Percentiles rank a stretch among this genome's conserved stretches.
These are phyloP conservation scores for Nitzschia palea DNA, from an alignment of 108 stramenopile genomes.

Conservation along the genomic window DNA sequence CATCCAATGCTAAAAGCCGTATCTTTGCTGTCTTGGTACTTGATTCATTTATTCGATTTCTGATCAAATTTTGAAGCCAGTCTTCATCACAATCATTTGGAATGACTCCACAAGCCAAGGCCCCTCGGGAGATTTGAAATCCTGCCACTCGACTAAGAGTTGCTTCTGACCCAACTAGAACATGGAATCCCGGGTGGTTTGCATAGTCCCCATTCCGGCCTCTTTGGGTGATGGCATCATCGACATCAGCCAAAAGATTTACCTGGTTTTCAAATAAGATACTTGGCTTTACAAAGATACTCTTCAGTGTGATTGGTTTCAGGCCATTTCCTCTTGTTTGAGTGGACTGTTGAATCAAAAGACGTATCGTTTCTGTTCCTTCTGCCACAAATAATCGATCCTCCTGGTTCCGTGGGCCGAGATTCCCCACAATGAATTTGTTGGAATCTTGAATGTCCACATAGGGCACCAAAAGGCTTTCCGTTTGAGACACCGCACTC, in stretches of 20 bases:
- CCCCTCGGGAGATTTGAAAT: conserved; percentile 64
- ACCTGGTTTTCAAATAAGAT: conserved; percentile 50
- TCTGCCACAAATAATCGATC: conserved; percentile 65
- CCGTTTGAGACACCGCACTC: no score
- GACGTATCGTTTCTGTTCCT: conserved; percentile 70
- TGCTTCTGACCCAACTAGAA: conserved; percentile 55
- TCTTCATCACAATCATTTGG: conserved; percentile 40
- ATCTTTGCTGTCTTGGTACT: conserved; percentile 2
- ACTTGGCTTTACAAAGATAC: conserved; percentile 64
- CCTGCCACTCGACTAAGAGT: conserved; percentile 60
- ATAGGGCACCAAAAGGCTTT: conserved; percentile 19
- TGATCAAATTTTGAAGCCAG: conserved; percentile 53
- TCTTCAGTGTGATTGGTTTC: conserved; percentile 38
- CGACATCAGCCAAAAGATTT: conserved; percentile 23
- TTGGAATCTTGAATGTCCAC: conserved; percentile 28
- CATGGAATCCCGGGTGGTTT: conserved; percentile 46
- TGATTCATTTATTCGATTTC: background rate
- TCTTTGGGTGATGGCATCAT: background rate
- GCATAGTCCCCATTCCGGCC: background rate
- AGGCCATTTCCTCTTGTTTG: conserved; percentile 2
- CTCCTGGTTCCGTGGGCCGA: background rate
- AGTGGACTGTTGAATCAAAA: conserved; percentile 62
- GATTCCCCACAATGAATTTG: background rate
- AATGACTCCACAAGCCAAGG: conserved; percentile 69
- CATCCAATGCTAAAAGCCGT: conserved; percentile 71